phyloP scores from a whole-genome alignment of 345 rosid genomes.

The Acer yangbiense region DNA sequence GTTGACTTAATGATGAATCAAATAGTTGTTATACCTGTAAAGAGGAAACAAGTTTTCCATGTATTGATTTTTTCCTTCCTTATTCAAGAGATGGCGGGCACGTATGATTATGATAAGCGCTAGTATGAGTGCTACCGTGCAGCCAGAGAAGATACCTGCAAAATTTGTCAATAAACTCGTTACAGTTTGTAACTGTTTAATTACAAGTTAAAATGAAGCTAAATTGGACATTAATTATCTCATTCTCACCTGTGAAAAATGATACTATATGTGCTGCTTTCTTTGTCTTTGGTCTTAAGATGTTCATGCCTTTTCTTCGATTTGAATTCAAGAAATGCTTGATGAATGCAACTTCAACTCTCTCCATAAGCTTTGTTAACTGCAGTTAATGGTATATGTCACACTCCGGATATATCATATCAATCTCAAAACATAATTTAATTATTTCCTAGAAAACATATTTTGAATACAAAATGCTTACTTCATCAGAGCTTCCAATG shows the following conservation, averaged over 20 bases:
- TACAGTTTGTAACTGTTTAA: no score
- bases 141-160: no score
- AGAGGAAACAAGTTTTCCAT: conserved; percentile 13
- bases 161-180: no score
- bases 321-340: conserved; percentile 18
- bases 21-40: not conserved
- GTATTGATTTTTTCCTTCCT: conserved; percentile 1
- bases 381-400: not conserved
- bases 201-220: not conserved
- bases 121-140: no score
- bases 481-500: conserved; percentile 35
- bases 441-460: no score
- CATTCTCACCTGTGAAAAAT: conserved; percentile 2
- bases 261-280: not conserved
- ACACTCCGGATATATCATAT: no score
- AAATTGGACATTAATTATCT: not conserved
- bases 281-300: conserved; percentile 10
- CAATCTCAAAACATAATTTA: no score
- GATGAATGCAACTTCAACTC: conserved; percentile 17
- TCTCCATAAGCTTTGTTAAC: conserved; percentile 17
- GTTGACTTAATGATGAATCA: no score
- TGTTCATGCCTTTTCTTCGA: conserved; percentile 7
- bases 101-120: not conserved
- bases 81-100: not conserved
- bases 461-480: not conserved